These are phyloP conservation scores for Podochytrium sp. DNA, from an alignment of 192 early-diverging fungal genomes.

Conservation along the genomic window DNA sequence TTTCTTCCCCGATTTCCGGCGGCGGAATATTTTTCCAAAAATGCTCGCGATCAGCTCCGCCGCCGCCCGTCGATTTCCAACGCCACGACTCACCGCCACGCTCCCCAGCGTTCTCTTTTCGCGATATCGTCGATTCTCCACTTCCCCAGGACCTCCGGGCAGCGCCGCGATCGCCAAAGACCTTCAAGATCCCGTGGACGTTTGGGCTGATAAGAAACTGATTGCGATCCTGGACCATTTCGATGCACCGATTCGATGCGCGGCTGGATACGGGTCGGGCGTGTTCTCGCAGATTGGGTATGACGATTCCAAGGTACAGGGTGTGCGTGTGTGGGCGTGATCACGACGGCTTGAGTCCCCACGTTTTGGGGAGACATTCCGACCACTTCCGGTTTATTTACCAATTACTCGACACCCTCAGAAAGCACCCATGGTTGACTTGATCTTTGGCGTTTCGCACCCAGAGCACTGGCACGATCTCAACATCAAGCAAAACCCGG, in stretches of 20 bases:
- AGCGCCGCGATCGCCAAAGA: too few species aligned
- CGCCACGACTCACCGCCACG: too few species aligned
- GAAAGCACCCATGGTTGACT: conserved; percentile 88
- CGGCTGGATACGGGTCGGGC: conserved; percentile 94
- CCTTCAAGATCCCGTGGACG: neutral
- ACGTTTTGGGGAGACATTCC: too few species aligned
- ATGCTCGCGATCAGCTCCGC: too few species aligned
- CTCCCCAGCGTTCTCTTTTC: too few species aligned
- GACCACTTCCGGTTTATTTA: neutral
- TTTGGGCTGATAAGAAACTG: conserved; percentile 22
- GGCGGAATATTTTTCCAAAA: too few species aligned
- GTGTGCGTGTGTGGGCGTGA: conserved; percentile 4
- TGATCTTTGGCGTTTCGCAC: conserved; percentile 94
- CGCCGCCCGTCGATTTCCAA: too few species aligned
- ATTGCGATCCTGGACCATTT: conserved; percentile 35
- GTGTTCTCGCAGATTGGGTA: conserved; percentile 91
- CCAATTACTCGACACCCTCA: conserved; percentile 9
- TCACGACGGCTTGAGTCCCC: conserved; percentile 12
- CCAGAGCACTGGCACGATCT: conserved; percentile 97
- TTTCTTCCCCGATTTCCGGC: too few species aligned
- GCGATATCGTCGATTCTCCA: too few species aligned
- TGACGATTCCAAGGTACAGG: conserved; percentile 32
- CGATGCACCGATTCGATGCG: conserved; percentile 67
- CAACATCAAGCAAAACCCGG: conserved; percentile 88
- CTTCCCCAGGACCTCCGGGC: too few species aligned